Conservation (phyloP, 1,284 basidiomycete species). For the Boletellus dicymbophilus region DNA sequence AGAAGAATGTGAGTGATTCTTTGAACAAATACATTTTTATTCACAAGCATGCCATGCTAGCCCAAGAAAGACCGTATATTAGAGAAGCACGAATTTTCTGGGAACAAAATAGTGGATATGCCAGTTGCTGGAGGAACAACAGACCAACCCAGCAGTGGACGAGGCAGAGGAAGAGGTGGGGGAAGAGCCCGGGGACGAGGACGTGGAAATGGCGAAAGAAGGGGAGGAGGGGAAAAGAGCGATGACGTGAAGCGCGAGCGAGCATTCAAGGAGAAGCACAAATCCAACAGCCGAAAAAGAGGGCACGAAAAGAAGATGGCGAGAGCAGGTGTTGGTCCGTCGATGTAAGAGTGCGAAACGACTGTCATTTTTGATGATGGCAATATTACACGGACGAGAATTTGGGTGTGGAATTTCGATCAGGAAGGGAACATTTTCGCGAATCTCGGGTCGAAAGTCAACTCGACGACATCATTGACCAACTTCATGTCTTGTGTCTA, state of each 20-base stretch:
- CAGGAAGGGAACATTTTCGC: slow-evolving; percentile 47
- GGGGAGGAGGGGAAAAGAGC: slow-evolving; percentile 33
- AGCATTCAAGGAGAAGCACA: slow-evolving; percentile 72
- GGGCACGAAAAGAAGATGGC: slow-evolving; percentile 81
- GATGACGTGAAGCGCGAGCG: slow-evolving; percentile 43
- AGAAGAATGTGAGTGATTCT: slow-evolving; percentile 66
- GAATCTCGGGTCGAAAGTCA: slow-evolving; percentile 66
- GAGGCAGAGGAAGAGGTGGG: slow-evolving; percentile 36
- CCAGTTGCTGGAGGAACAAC: slow-evolving; percentile 16
- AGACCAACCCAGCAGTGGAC: slow-evolving; percentile 18
- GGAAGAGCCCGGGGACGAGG: slow-evolving; percentile 33
- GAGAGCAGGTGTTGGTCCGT: slow-evolving; percentile 42
- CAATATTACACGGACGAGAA: not conserved
- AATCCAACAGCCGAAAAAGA: slow-evolving; percentile 68
- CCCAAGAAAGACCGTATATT: slow-evolving; percentile 75
- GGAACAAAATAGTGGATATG: slow-evolving; percentile 45
- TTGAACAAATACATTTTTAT: slow-evolving; percentile 5
- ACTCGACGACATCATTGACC: slow-evolving; percentile 63
- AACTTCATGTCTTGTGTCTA: slow-evolving; percentile 57
- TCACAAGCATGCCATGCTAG: slow-evolving; percentile 36
- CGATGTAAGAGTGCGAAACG: slow-evolving; percentile 9
- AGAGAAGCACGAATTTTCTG: slow-evolving; percentile 72
- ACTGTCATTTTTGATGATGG: slow-evolving; percentile 2
- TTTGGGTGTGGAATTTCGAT: not conserved
- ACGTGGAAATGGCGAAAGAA: slow-evolving; percentile 39